These are phyloP conservation scores for Erythrophleum fordii DNA, from an alignment of 306 rosid genomes.

Conservation along the genomic window DNA sequence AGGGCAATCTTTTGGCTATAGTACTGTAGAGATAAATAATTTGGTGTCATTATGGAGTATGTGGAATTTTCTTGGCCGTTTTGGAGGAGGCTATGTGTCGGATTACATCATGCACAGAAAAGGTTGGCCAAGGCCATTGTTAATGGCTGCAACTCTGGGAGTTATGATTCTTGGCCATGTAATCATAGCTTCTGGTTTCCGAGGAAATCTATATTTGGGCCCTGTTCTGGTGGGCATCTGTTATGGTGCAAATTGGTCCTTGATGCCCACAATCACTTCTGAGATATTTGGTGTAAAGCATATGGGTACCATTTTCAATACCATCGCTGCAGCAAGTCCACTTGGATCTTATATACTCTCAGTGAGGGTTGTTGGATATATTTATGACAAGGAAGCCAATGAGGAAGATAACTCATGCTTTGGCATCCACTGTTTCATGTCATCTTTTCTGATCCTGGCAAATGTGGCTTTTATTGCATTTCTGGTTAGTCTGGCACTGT, in stretches of 20 bases:
- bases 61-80: conserved; percentile 95
- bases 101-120: conserved; percentile 70
- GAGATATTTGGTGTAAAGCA: conserved; percentile 84
- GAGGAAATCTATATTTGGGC: conserved; percentile 74
- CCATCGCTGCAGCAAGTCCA: conserved; percentile 80
- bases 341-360: conserved; percentile 90
- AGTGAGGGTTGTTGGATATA: conserved; percentile 73
- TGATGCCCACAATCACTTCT: conserved; percentile 87
- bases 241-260: conserved; percentile 92
- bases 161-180: conserved; percentile 68
- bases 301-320: conserved; percentile 88
- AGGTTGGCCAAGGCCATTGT: conserved; percentile 79
- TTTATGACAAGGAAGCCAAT: conserved; percentile 68
- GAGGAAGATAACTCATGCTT: conserved; percentile 52
- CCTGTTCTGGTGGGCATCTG: conserved; percentile 81
- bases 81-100: conserved; percentile 81
- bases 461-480: conserved; percentile 61
- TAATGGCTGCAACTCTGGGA: conserved; percentile 62
- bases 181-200: conserved; percentile 68
- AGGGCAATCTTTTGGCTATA: conserved; percentile 82
- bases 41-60: conserved; percentile 89
- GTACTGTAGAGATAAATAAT: conserved; percentile 55
- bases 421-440: conserved; percentile 75
- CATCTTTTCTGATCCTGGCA: conserved; percentile 76
- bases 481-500: conserved; percentile 63